Evolutionary conservation across 805 yeast genomes (phyloP).

Genomic region (Teunomyces funiuensis): DNA sequence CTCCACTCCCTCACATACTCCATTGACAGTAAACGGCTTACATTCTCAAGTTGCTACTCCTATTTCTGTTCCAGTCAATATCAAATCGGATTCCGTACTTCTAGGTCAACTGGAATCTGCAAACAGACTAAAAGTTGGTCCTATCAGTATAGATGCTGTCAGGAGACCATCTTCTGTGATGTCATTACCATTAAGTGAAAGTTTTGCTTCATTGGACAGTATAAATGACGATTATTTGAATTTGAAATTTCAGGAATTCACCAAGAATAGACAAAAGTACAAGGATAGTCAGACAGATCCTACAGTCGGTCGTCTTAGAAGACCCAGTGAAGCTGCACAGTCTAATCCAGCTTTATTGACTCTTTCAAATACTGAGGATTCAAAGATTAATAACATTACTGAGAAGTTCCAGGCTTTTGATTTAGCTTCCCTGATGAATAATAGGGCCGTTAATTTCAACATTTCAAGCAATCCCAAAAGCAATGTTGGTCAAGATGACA

Average conservation of each 20-base stretch:
- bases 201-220: constrained; percentile 77
- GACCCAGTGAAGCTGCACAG: constrained; percentile 7
- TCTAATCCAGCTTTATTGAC: constrained; percentile 10
- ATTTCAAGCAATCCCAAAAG: constrained; percentile 2
- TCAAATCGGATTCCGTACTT: constrained; percentile 3
- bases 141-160: constrained; percentile 25
- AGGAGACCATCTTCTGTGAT: constrained; percentile 64
- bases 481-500: constrained; percentile 3
- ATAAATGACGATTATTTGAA: constrained; percentile 57
- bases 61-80: constrained; percentile 1
- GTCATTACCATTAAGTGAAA: constrained; percentile 65
- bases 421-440: constrained; percentile 38
- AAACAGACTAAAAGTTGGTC: constrained; percentile 30
- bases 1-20: background rate
- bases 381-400: constrained; percentile 18
- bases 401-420: constrained; percentile 38
- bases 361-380: background rate
- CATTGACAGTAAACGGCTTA: background rate
- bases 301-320: constrained; percentile 7
- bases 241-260: constrained; percentile 35
- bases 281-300: constrained; percentile 10
- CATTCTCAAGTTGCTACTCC: background rate
- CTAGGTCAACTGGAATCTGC: constrained; percentile 7
- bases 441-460: constrained; percentile 7
- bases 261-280: constrained; percentile 13